Evolutionary conservation across 345 rosid genomes (phyloP), one percentile per base, ranked within the genome.

Genomic region (Populus euphratica): DNA sequence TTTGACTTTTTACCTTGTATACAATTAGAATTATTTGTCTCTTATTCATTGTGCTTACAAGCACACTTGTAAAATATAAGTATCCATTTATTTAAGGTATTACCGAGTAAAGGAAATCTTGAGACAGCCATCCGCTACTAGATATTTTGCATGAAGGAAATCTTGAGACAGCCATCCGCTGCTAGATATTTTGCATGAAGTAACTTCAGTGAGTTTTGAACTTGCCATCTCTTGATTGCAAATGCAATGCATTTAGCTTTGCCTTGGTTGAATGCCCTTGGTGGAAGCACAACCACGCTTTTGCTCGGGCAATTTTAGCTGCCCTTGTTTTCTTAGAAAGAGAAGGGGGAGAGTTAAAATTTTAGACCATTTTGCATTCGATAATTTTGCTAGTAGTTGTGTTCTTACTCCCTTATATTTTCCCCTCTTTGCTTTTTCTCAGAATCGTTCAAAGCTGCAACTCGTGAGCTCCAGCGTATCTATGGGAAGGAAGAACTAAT

Each of bases 371-470:
- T 73, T n/a, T 21, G 12, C 50, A 3, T 35, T 31, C 8, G 16
- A 14, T 59, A 73, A 21, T 16, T 54, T 11, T 73, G 29, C 18
- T 14, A 14, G 11, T 38, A 16, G 36, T 23, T 13, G 5, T 61
- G 14, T 5, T 63, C 74, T 63, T 13, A 31, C 29, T 8, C 6
- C 17, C 25, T 35, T 12, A 6, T 66, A n/a, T 44, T 31, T 33
- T 5, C 36, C 5, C 36, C 36, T 33, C 36, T 33, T 33, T 5
- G 14, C 12, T 65, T 17, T 4, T 75, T 80, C 35, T 10, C 90
- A 92, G 96, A 94, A 78, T 94, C 98, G 47, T 94, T 86, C 81
- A 94, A 87, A 87, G 97, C 95, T 1, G 97, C 98, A 16, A 94
- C 94, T n/a, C 85, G 93, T 2, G 97, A 93, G 85, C 95, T 94